These are phyloP conservation scores for Pseudogymnoascus sp. DNA, from an alignment of 2,329 filamentous ascomycete genomes.

Conservation along the genomic window DNA sequence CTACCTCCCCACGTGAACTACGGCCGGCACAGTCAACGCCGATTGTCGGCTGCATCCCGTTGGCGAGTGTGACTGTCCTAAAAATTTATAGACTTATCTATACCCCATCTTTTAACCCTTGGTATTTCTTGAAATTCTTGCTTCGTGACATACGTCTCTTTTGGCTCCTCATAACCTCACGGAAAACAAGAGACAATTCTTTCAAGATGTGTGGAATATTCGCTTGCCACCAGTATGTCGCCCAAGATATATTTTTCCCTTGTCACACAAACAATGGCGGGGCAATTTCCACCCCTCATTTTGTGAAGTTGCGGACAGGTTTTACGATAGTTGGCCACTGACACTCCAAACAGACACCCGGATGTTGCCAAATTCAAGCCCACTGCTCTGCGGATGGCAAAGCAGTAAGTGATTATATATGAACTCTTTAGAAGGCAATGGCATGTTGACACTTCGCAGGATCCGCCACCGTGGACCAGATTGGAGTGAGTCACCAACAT, in stretches of 20 bases:
- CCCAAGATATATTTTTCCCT: constrained; percentile 13
- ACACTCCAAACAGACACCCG: constrained; percentile 56
- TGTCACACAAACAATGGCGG: constrained; percentile 27
- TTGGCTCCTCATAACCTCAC: not conserved
- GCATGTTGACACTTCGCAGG: constrained; percentile 37
- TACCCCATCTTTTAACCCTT: constrained; percentile 5
- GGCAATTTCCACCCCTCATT: constrained; percentile 27
- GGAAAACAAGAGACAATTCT: constrained; percentile 18
- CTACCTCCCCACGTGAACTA: not conserved
- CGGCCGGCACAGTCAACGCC: constrained; percentile 1
- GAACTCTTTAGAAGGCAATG: not conserved
- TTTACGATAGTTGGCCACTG: not conserved
- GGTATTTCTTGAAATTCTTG: constrained; percentile 6
- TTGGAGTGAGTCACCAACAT: constrained; percentile 68
- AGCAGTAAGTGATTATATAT: constrained; percentile 59
- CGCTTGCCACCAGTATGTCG: constrained; percentile 76
- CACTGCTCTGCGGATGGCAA: constrained; percentile 83
- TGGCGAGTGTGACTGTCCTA: constrained; percentile 7
- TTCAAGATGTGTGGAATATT: constrained; percentile 91
- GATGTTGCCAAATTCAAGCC: constrained; percentile 97
- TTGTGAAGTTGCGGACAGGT: constrained; percentile 12
- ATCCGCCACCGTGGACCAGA: constrained; percentile 94
- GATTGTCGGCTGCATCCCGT: constrained; percentile 1
- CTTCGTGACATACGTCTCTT: not conserved
- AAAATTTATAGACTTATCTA: constrained; percentile 7